Conservation (phyloP, 179 eudicot genomes). For the Heliamphora pulchella region DNA sequence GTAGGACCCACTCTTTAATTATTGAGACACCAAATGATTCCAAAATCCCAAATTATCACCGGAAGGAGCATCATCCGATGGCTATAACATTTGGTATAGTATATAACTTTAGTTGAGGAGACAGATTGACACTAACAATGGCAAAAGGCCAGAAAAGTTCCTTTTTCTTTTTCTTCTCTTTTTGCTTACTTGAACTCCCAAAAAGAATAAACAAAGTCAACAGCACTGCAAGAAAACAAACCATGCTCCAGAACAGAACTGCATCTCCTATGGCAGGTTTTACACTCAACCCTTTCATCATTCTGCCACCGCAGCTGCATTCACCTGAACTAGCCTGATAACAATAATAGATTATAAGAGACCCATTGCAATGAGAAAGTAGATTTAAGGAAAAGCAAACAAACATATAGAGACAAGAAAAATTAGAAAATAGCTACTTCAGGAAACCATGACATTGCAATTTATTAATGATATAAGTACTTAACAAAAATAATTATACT, state of each 20-base stretch:
- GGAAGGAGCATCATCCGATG: neutral
- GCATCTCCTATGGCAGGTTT: constrained; percentile 92
- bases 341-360: neutral
- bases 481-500: no score
- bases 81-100: neutral
- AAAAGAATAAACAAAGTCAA: neutral
- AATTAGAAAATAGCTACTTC: neutral
- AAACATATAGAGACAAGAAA: neutral
- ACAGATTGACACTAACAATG: neutral
- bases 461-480: neutral
- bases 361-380: neutral
- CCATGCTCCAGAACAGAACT: constrained; percentile 98
- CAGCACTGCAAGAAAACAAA: constrained; percentile 30
- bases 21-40: neutral
- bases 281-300: constrained; percentile 62
- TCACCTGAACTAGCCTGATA: constrained; percentile 71
- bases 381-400: neutral
- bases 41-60: neutral
- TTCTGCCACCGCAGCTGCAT: constrained; percentile 89
- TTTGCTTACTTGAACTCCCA: neutral
- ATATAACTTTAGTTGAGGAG: neutral
- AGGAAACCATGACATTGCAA: neutral
- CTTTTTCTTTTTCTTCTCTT: no score
- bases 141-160: neutral
- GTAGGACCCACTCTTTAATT: no score